Evolutionary conservation across 768 basidiomycete species (phyloP).

Genomic region (Pleurotus cornucopiae): DNA sequence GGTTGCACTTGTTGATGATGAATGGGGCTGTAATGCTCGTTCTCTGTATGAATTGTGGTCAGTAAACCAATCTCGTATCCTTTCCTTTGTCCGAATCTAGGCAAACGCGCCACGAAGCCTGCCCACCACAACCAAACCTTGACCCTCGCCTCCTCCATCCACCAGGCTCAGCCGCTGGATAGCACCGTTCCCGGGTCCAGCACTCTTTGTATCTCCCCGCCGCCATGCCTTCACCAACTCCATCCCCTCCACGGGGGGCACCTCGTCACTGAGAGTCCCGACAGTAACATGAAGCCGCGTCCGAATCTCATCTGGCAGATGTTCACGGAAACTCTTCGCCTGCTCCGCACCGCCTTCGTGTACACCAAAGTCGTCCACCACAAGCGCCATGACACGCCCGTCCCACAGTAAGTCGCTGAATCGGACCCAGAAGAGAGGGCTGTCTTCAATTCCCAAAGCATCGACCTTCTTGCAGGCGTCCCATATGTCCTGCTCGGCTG

Average conservation of each 20-base stretch:
- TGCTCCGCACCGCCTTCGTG: conserved; percentile 30
- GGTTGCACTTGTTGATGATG: too few relatives aligned
- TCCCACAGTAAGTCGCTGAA: conserved; percentile 72
- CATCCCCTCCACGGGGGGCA: conserved; percentile 69
- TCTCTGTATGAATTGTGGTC: too few relatives aligned
- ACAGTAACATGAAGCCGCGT: conserved; percentile 80
- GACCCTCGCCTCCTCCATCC: background rate
- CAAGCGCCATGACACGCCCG: conserved; percentile 74
- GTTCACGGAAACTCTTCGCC: conserved; percentile 36
- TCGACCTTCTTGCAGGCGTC: conserved; percentile 45
- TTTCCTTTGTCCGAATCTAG: too few relatives aligned
- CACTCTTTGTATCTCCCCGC: conserved; percentile 22
- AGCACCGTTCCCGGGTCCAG: background rate
- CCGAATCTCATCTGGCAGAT: conserved; percentile 42
- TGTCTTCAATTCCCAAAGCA: conserved; percentile 17
- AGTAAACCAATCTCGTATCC: too few relatives aligned
- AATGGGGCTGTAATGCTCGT: too few relatives aligned
- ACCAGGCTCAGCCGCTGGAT: background rate
- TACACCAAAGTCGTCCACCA: conserved; percentile 55
- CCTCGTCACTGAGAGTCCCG: conserved; percentile 53
- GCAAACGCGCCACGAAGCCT: background rate
- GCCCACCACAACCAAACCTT: background rate
- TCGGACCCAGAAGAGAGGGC: conserved; percentile 57
- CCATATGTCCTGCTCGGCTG: conserved; percentile 32
- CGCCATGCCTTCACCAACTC: conserved; percentile 56